phyloP scores from a whole-genome alignment of 768 basidiomycete genomes.

The Russula sp. region DNA sequence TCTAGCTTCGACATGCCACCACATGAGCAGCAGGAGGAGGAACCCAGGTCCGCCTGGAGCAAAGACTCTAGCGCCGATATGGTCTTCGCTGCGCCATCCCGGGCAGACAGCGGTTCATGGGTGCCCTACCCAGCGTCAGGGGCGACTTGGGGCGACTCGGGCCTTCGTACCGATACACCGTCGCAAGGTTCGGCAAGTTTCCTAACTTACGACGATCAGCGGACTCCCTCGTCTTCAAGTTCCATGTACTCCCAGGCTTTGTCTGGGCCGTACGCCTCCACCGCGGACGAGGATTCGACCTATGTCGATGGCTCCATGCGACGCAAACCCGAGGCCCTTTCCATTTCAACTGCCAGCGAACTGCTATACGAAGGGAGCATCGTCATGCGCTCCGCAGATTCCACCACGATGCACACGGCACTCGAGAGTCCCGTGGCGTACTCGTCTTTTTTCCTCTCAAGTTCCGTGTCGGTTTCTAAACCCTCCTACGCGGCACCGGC shows the following conservation, averaged over 20 bases:
- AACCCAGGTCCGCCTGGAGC: slow-evolving; percentile 58
- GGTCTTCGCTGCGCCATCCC: slow-evolving; percentile 23
- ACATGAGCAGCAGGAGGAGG: slow-evolving; percentile 48
- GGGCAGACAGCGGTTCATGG: slow-evolving; percentile 26
- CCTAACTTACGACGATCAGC: slow-evolving; percentile 28
- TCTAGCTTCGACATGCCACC: slow-evolving; percentile 48
- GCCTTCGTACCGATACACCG: slow-evolving; percentile 16
- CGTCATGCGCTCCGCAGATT: slow-evolving; percentile 29
- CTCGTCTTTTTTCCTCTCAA: slow-evolving; percentile 23
- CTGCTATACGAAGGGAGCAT: slow-evolving; percentile 26
- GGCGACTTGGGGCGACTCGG: slow-evolving; percentile 29
- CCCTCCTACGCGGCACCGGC: slow-evolving; percentile 25
- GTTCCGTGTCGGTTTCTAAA: slow-evolving; percentile 26
- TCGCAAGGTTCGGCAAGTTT: slow-evolving; percentile 26
- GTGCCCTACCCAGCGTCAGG: slow-evolving; percentile 23
- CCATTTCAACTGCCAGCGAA: slow-evolving; percentile 24
- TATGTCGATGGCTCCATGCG: slow-evolving; percentile 20
- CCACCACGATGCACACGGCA: slow-evolving; percentile 30
- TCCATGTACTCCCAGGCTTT: slow-evolving; percentile 31
- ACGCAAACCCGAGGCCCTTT: slow-evolving; percentile 19
- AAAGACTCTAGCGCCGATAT: slow-evolving; percentile 40
- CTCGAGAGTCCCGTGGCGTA: slow-evolving; percentile 26
- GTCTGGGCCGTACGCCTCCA: slow-evolving; percentile 27
- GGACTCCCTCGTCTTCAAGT: slow-evolving; percentile 30
- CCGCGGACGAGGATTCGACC: slow-evolving; percentile 26